phyloP scores from a whole-genome alignment of 805 yeast species.

The Maudiozyma saulgeensis region DNA sequence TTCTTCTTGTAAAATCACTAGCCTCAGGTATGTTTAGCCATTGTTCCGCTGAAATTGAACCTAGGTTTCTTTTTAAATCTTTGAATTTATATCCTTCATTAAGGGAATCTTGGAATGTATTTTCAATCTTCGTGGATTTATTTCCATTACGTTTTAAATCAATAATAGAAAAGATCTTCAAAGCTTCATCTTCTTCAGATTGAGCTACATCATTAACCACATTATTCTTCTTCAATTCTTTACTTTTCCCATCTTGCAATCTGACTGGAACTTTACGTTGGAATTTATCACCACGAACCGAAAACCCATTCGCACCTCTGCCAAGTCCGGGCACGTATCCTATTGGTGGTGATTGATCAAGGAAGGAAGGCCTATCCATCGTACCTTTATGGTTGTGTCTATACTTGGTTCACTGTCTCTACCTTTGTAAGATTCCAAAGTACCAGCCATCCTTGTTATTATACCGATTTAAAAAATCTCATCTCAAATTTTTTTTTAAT shows the following conservation, averaged over 20 bases:
- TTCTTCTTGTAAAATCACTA: conserved; percentile 72
- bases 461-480: too few species aligned
- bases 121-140: conserved; percentile 1
- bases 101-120: not conserved
- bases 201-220: conserved; percentile 22
- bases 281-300: conserved; percentile 60
- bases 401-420: too few species aligned
- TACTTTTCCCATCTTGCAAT: conserved; percentile 13
- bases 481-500: too few species aligned
- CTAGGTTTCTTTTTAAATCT: conserved; percentile 56
- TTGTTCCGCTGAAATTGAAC: conserved; percentile 51
- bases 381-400: not conserved
- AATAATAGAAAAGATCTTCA: conserved; percentile 52
- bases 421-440: too few species aligned
- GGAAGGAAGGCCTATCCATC: conserved; percentile 50
- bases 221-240: conserved; percentile 12
- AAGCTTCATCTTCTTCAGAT: conserved; percentile 74
- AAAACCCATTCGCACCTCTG: conserved; percentile 90
- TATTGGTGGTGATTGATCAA: conserved; percentile 79
- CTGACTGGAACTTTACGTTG: conserved; percentile 19
- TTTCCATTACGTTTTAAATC: conserved; percentile 42
- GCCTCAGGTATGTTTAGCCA: conserved; percentile 85
- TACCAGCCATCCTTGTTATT: too few species aligned
- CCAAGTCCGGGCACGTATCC: conserved; percentile 91
- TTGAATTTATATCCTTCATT: conserved; percentile 42